Base-by-base conservation (phyloP, 2,329 filamentous ascomycete genomes). In the Aureobasidium vineae region DNA sequence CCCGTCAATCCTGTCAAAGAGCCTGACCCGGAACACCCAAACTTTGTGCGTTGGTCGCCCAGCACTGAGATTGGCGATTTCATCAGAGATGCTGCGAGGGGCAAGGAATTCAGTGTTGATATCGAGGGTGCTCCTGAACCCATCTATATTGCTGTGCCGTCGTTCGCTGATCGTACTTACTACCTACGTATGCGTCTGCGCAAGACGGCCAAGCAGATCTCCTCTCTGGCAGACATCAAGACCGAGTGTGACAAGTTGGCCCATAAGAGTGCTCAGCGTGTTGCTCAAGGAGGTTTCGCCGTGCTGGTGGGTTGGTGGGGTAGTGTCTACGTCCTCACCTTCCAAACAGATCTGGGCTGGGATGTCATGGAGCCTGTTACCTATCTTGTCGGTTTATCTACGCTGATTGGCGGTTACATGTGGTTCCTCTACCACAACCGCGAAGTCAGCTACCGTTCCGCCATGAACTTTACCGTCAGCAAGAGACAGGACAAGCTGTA, bases 341-440 rank as follows among this genome's bases (percentile, higher is more conserved):
- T 88, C 71, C 78, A 83, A 70, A 96, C 92, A 0, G 86, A 92
- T 49, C 82, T 90, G 68, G 92, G 92, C 5, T 97, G 92, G 92
- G 92, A 96, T 72, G 85, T 92, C 7, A 92, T 97, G 82, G 92
- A 96, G 77, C 92, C 92, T 0, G 86, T 96, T 2, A 96, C 92
- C 40, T 97, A 97, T 74, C 86, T 97, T 19, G 92, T 90, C 2
- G 90, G 92, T n/a, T 82, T 97, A 70, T 86, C 88, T 0, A 92
- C 90, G 15, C 86, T 97, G 73, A 96, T 97, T 80, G 89, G 89
- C 8, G 93, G 92, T 70, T 97, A 97, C 73, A 82, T 96, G 64
- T 97, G 92, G 91, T 97, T 97, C 76, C 80, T 97, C 15, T 96
- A 93, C 78, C 91, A 97, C 80, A 96, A 93, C 78, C 86, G 90